Evolutionary conservation across 108 stramenopile species (phyloP).

Genomic region (Parmales sp.): DNA sequence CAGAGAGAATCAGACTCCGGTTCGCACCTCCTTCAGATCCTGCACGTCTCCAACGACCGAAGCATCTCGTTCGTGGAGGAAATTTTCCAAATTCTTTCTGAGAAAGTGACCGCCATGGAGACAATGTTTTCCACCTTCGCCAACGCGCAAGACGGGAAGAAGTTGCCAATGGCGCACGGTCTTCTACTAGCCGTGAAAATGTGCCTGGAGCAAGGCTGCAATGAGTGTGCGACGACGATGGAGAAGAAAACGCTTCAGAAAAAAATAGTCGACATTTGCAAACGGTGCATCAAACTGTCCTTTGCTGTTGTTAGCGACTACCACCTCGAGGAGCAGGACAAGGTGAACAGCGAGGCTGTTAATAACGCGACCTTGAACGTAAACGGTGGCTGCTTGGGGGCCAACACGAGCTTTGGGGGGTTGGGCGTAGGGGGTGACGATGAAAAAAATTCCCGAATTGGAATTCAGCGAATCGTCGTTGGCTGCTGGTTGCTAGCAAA

Average conservation of each 20-base stretch:
- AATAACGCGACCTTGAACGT: slow-evolving; percentile 37
- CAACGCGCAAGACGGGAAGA: neutral
- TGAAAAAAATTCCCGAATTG: slow-evolving; percentile 22
- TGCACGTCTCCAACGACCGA: slow-evolving; percentile 15
- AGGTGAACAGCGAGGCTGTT: neutral
- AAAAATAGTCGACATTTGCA: slow-evolving; percentile 21
- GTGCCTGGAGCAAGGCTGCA: neutral
- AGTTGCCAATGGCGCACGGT: slow-evolving; percentile 54
- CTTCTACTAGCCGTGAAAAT: slow-evolving; percentile 30
- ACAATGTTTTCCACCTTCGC: slow-evolving; percentile 14
- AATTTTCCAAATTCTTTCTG: slow-evolving; percentile 11
- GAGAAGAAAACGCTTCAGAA: slow-evolving; percentile 10
- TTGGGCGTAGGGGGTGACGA: slow-evolving; percentile 20
- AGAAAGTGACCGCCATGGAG: slow-evolving; percentile 14
- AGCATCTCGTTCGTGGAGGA: neutral
- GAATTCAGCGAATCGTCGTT: slow-evolving; percentile 43
- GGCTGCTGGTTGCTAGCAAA: slow-evolving; percentile 42
- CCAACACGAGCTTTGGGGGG: slow-evolving; percentile 47
- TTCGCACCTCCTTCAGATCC: slow-evolving; percentile 34
- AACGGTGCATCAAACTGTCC: slow-evolving; percentile 38
- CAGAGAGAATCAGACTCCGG: slow-evolving; percentile 58
- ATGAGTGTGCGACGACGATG: neutral
- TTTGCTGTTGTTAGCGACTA: slow-evolving; percentile 32
- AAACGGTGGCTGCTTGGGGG: slow-evolving; percentile 57
- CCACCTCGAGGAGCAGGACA: neutral